Conservation (phyloP, 75 land plant genomes). For the Cunninghamia lanceolata region DNA sequence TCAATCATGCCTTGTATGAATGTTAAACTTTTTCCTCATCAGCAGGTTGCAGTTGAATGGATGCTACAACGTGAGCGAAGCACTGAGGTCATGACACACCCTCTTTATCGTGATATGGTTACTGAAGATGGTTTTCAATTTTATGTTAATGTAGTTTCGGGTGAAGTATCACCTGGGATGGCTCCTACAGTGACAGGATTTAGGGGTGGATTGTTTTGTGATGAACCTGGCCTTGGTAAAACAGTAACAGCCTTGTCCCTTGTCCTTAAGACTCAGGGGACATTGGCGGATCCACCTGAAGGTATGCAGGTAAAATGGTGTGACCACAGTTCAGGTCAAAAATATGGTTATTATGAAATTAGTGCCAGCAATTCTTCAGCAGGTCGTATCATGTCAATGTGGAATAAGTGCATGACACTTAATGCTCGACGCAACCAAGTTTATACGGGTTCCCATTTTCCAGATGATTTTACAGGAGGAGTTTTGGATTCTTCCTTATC, state of each 20-base stretch:
- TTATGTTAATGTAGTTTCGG: constrained; percentile 60
- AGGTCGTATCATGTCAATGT: constrained; percentile 13
- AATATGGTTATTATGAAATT: constrained; percentile 85
- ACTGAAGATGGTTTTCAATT: constrained; percentile 88
- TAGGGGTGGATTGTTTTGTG: constrained; percentile 94
- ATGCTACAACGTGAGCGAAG: constrained; percentile 82
- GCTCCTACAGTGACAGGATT: constrained; percentile 73
- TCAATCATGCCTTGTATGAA: constrained; percentile 90
- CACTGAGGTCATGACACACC: constrained; percentile 57
- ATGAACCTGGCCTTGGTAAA: constrained; percentile 97
- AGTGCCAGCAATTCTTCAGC: constrained; percentile 16
- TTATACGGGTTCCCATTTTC: constrained; percentile 10
- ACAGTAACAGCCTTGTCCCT: constrained; percentile 91
- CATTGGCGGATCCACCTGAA: constrained; percentile 73
- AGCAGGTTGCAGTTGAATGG: constrained; percentile 90
- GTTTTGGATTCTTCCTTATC: constrained; percentile 5
- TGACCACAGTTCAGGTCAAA: constrained; percentile 45
- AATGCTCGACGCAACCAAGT: constrained; percentile 34
- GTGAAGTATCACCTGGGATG: constrained; percentile 62
- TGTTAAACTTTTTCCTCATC: constrained; percentile 89
- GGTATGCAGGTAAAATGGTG: constrained; percentile 73
- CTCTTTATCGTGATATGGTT: constrained; percentile 50
- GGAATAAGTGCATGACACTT: constrained; percentile 39
- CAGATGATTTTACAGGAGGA: constrained; percentile 7
- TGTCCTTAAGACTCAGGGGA: constrained; percentile 91